Evolutionary conservation across 768 basidiomycete genomes (phyloP).

Genomic region (Hericium coralloides): DNA sequence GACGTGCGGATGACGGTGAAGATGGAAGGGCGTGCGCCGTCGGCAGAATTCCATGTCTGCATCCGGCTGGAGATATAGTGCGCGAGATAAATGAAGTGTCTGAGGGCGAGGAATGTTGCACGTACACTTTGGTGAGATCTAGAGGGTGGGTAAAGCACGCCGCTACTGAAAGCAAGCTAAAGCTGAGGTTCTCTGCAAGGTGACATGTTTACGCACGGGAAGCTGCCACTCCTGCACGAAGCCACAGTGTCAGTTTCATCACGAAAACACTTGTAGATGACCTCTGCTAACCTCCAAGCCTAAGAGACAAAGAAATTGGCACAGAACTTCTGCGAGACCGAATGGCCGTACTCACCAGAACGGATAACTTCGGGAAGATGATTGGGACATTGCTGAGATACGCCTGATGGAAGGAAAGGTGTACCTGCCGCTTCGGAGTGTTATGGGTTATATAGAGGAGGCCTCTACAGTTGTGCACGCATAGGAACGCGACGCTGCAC

Average conservation of each 20-base stretch:
- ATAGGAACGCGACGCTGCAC: too few species aligned
- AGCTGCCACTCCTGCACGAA: conserved; percentile 24
- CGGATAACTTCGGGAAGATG: conserved; percentile 4
- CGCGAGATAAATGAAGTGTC: background rate
- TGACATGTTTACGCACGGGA: conserved; percentile 20
- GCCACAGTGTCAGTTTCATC: background rate
- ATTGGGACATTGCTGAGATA: background rate
- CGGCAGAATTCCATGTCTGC: conserved; percentile 49
- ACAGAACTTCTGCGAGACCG: too few species aligned
- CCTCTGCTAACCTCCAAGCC: conserved; percentile 25
- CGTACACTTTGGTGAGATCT: conserved; percentile 80
- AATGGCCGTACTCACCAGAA: conserved; percentile 11
- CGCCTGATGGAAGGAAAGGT: too few species aligned
- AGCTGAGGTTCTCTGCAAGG: background rate
- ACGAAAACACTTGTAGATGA: background rate
- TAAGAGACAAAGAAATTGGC: conserved; percentile 1
- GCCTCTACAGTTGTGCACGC: too few species aligned
- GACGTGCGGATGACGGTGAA: conserved; percentile 55
- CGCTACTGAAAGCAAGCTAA: conserved; percentile 44
- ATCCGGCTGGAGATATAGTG: conserved; percentile 47
- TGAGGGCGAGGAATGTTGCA: conserved; percentile 7
- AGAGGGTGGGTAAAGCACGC: conserved; percentile 76
- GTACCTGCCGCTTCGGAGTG: too few species aligned
- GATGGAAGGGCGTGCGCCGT: conserved; percentile 53
- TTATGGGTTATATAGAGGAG: too few species aligned